These are phyloP conservation scores for Fusarium torulosum DNA, from an alignment of 2,329 filamentous ascomycete species.

Conservation along the genomic window DNA sequence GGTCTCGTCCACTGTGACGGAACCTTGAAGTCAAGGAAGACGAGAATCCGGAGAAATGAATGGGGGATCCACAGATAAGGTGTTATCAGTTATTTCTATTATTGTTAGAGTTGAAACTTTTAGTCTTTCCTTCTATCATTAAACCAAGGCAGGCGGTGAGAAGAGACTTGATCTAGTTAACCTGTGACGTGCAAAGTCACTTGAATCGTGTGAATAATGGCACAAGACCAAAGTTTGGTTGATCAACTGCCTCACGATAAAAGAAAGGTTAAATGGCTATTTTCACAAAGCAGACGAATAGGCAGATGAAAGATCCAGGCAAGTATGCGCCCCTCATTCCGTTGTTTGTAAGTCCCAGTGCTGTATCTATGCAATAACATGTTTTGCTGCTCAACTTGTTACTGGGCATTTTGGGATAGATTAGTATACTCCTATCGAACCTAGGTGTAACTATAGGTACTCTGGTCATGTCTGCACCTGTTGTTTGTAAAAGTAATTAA, in stretches of 20 bases:
- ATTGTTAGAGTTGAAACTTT: neutral
- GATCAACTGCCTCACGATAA: slow-evolving; percentile 26
- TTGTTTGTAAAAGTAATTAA: neutral
- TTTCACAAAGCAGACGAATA: neutral
- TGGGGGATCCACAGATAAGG: slow-evolving; percentile 31
- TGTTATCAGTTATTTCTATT: slow-evolving; percentile 1
- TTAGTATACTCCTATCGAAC: slow-evolving; percentile 2
- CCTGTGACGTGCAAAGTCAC: slow-evolving; percentile 40
- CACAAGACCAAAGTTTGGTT: slow-evolving; percentile 7
- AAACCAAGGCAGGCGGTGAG: slow-evolving; percentile 18
- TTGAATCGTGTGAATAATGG: slow-evolving; percentile 31
- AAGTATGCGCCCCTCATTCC: slow-evolving; percentile 10
- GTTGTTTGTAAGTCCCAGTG: neutral
- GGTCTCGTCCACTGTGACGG: slow-evolving; percentile 30
- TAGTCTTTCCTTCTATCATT: neutral
- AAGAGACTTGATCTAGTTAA: slow-evolving; percentile 14
- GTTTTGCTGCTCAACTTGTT: slow-evolving; percentile 1
- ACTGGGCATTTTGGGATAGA: slow-evolving; percentile 3
- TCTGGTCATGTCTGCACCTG: neutral
- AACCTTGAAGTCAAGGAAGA: slow-evolving; percentile 6
- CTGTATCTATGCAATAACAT: too few relatives aligned
- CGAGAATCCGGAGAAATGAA: slow-evolving; percentile 17
- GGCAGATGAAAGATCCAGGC: neutral
- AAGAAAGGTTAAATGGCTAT: neutral
- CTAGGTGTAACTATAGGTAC: neutral